Conservation (phyloP, 192 early-diverging fungal species). For the Coemansia sp. region DNA sequence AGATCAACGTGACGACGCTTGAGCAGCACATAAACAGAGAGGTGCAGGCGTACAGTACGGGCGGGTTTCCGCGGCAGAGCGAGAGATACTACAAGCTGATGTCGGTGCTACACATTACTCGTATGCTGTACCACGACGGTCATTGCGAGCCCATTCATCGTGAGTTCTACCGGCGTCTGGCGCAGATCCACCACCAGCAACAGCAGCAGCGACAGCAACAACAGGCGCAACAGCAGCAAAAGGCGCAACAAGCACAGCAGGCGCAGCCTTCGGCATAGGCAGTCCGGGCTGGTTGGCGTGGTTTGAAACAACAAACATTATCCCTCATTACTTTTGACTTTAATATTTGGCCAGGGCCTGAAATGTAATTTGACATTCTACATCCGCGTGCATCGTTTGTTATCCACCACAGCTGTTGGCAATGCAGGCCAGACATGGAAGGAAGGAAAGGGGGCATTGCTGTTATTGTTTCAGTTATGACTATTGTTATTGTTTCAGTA, state of each 20-base stretch:
- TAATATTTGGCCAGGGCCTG: neutral
- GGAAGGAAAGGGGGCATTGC: no score
- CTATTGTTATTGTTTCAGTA: no score
- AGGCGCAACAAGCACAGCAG: conserved; percentile 8
- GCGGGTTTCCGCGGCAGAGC: conserved; percentile 52
- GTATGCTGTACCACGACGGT: conserved; percentile 55
- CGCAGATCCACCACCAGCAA: conserved; percentile 54
- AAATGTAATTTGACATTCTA: neutral
- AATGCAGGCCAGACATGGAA: no score
- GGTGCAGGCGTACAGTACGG: conserved; percentile 47
- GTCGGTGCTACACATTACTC: conserved; percentile 53
- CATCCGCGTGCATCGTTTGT: no score
- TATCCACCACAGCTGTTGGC: no score
- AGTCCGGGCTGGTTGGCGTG: neutral
- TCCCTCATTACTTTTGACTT: neutral
- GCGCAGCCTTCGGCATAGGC: conserved; percentile 5
- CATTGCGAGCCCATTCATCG: conserved; percentile 53
- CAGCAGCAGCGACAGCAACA: conserved; percentile 23
- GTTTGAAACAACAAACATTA: neutral
- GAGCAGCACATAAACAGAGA: conserved; percentile 45
- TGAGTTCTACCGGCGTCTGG: conserved; percentile 50
- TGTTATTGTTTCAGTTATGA: no score
- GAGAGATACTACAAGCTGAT: conserved; percentile 56
- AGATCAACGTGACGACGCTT: conserved; percentile 41
- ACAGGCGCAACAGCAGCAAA: conserved; percentile 11